Conservation (phyloP, 2,329 filamentous ascomycete species). For the Pseudogymnoascus sp. region DNA sequence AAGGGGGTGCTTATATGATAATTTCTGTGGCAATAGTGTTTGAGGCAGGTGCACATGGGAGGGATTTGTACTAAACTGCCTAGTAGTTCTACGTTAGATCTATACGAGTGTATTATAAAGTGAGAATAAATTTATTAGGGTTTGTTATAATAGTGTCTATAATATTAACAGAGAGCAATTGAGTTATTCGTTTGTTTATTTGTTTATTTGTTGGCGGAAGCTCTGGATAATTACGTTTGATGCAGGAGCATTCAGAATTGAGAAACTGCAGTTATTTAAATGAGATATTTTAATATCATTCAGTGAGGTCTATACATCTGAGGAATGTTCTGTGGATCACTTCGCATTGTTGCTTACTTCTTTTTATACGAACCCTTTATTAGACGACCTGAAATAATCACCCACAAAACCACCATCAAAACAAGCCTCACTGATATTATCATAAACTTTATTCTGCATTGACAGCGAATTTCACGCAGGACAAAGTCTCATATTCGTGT, state of each 20-base stretch:
- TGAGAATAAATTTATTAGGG: not conserved
- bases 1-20: constrained; percentile 2
- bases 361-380: not conserved
- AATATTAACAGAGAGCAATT: not conserved
- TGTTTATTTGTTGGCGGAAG: no score
- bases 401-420: not conserved
- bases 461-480: not conserved
- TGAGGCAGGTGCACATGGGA: not conserved
- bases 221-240: not conserved
- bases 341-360: not conserved
- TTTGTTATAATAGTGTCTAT: not conserved
- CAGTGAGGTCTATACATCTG: not conserved
- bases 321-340: not conserved
- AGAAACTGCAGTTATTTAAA: not conserved
- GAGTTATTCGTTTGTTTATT: not conserved
- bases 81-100: not conserved
- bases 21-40: not conserved
- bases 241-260: not conserved
- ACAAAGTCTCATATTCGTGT: not conserved
- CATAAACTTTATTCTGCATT: not conserved
- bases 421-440: not conserved
- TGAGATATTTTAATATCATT: not conserved
- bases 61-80: not conserved
- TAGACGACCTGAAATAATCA: not conserved
- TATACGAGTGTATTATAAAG: not conserved